Evolutionary conservation across 2,329 filamentous ascomycete species (phyloP), one percentile per base, ranked within the genome.

Genomic region (Pseudogymnoascus sp.): DNA sequence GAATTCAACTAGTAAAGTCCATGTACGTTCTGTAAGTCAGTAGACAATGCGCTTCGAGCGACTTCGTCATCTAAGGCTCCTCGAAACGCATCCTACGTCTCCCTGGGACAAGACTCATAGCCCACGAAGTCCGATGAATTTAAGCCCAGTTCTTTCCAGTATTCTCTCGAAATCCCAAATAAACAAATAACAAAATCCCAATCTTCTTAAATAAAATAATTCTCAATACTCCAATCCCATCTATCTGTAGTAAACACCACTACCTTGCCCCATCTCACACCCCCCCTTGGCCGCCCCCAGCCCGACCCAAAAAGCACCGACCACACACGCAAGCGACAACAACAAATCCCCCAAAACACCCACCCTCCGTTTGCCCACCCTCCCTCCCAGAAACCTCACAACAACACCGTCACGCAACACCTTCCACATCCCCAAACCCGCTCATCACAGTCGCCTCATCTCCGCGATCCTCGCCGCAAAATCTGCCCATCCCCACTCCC

Each of bases 281-380:
- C 14, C 47, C 47, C 31, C 3, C 47, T 18, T 11, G 47, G 26
- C 26, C 26, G n/a, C 47, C 47, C 47, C 47, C 23, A 54, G 26
- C 47, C 26, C 23, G 47, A 31, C 47, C 47, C 47, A 54, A 54
- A 54, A 54, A 54, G 47, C 47, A 54, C 47, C 47, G 47, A 54
- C 47, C 47, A 54, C 47, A 54, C 29, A 31, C 26, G 26, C 47
- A 54, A 54, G 47, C 47, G 47, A 54, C 47, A 54, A 54, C 47
- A 54, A 54, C 47, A 54, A 54, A n/a, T 54, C 47, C 26, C 47
- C 14, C 31, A 31, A 54, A 54, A 54, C 47, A 54, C 47, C 47
- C 47, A 54, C 47, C 39, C 47, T 31, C 47, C 26, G 26, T 54
- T 54, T 54, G 47, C 47, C 47, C 47, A 45, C 42, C 45, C 45